Evolutionary conservation across 306 rosid genomes (phyloP).

Genomic region (Ammopiptanthus mongolicus): DNA sequence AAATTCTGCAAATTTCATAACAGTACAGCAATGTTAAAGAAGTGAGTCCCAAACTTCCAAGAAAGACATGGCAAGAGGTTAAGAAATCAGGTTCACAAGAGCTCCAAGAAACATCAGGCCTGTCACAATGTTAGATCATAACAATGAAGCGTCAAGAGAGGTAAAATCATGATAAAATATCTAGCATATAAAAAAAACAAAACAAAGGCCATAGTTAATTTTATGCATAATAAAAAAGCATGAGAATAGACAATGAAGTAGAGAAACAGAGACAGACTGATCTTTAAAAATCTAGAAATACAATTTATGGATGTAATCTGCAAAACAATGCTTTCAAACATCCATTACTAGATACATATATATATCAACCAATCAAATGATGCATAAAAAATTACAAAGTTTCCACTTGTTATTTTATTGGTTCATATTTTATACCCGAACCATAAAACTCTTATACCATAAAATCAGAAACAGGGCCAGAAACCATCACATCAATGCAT

Average conservation of each 20-base stretch:
- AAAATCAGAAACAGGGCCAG: not conserved
- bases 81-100: constrained; percentile 97
- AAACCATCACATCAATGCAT: not conserved
- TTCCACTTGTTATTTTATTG: not conserved
- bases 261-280: not conserved
- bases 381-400: not conserved
- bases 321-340: not conserved
- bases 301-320: not conserved
- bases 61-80: constrained; percentile 99
- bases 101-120: constrained; percentile 99
- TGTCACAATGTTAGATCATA: constrained; percentile 79
- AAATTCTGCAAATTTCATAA: constrained; percentile 96
- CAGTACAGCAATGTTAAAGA: constrained; percentile 99
- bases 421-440: constrained; percentile 26
- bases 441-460: constrained; percentile 18
- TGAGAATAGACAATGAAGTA: not conserved
- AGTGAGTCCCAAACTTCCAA: constrained; percentile 99
- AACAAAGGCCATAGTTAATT: not conserved
- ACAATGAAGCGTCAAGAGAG: constrained; percentile 55
- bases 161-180: constrained; percentile 29
- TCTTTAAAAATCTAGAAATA: constrained; percentile 1
- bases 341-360: not conserved
- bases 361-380: not conserved
- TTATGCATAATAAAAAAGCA: not conserved
- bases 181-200: not conserved